Evolutionary conservation across 208 protist species (phyloP), one percentile per base, ranked within the genome.

Genomic region (Leishmania amazonensis): DNA sequence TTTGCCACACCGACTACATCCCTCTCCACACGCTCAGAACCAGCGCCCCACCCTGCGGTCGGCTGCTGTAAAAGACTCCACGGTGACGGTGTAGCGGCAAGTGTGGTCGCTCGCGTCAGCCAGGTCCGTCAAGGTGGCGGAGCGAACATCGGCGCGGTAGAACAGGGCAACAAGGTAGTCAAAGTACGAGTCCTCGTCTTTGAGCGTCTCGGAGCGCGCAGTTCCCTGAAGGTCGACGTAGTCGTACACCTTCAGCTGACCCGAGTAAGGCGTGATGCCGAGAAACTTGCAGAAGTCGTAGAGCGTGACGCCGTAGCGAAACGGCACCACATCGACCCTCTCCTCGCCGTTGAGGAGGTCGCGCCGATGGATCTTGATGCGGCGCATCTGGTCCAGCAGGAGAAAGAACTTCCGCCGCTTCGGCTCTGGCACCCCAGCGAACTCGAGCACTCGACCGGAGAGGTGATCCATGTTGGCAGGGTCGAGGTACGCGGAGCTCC

Each of bases 211-310:
- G n/a, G 87, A 80, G 38, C 87, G 82, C 75, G 81, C 80, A 38
- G 92, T 96, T 62, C 89, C 86, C 13, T 88, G 47, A 24, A 90
- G 31, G 78, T 97, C 93, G 19, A 94, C 72, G 72, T 89, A 93
- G 87, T 97, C 88, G 80, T 96, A 97, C 58, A 96, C 88, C 81
- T 97, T 97, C 42, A 97, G 79, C 81, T 97, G 92, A 21, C 94
- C 94, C 45, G 81, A 86, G 83, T 97, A 97, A 35, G 94, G 94
- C 49, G 45, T 28, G 38, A 96, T 47, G 42, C 85, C 89, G 8
- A 97, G 83, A 24, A 86, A 80, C 78, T 89, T 91, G 81, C 88
- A 94, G 17, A 97, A 85, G 76, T 97, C 94, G 83, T 87, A 96
- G 24, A 97, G 87, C 0, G 94, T 97, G 8, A 93, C 83, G 13